These are phyloP conservation scores for Cladosporium sp. DNA, from an alignment of 2,329 filamentous ascomycete species.

Conservation along the genomic window DNA sequence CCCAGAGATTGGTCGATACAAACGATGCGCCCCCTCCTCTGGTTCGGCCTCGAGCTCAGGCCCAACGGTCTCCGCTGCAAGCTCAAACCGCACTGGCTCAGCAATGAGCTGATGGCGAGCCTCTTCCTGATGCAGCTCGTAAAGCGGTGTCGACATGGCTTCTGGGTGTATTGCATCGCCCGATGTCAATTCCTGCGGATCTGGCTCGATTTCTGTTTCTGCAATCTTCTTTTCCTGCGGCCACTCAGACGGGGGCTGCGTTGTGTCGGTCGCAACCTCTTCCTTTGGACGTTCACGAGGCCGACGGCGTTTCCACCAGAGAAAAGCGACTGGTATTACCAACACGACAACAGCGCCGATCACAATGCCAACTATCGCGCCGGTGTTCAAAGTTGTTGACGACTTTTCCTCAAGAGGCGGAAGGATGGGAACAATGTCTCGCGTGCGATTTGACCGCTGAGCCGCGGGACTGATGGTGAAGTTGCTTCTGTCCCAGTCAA, in stretches of 20 bases:
- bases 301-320: constrained; percentile 4
- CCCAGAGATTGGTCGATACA: background rate
- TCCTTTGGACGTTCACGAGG: background rate
- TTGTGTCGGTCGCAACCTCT: background rate
- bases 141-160: background rate
- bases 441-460: background rate
- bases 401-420: background rate
- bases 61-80: background rate
- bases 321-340: background rate
- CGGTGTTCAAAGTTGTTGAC: background rate
- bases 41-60: background rate
- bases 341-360: background rate
- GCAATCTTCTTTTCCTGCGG: constrained; percentile 1
- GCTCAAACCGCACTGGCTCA: constrained; percentile 1
- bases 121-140: constrained; percentile 10
- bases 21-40: background rate
- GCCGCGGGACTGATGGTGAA: constrained; percentile 27
- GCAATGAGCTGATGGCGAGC: constrained; percentile 1
- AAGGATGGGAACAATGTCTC: background rate
- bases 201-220: background rate
- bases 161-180: background rate
- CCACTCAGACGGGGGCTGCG: background rate
- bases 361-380: constrained; percentile 8
- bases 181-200: background rate
- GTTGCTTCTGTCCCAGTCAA: constrained; percentile 38